Evolutionary conservation across 306 rosid genomes (phyloP).

Genomic region (Luffa aegyptiaca): DNA sequence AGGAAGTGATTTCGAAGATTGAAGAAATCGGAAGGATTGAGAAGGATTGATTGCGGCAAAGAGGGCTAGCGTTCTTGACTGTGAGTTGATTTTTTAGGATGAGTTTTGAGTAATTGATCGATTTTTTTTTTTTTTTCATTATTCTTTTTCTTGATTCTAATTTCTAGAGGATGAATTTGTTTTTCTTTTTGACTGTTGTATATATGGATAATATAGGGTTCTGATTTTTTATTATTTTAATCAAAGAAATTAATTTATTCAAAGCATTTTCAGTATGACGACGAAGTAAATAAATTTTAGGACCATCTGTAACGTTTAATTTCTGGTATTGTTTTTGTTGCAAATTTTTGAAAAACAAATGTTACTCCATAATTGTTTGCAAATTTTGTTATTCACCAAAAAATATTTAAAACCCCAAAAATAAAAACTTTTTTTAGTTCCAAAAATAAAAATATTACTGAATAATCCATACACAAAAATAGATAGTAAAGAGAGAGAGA

Average conservation of each 20-base stretch:
- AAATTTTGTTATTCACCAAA: no score
- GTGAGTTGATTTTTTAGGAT: background rate
- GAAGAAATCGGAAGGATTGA: slow-evolving; percentile 46
- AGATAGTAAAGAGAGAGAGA: no score
- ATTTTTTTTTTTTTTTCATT: background rate
- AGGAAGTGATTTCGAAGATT: slow-evolving; percentile 66
- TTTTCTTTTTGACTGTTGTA: background rate
- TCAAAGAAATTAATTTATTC: background rate
- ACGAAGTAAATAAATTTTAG: no score
- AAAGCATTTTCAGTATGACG: background rate
- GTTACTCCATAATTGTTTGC: no score
- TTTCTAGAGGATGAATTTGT: background rate
- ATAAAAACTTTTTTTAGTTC: no score
- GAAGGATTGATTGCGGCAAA: background rate
- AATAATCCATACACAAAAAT: no score
- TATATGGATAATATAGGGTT: background rate
- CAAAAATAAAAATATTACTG: no score
- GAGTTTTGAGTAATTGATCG: background rate
- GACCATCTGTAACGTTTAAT: no score
- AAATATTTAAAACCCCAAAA: no score
- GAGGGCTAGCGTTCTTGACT: background rate
- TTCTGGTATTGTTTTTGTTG: no score
- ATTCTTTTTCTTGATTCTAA: background rate
- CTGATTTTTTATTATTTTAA: background rate
- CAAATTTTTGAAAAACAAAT: no score